Evolutionary conservation across 2,329 filamentous ascomycete species (phyloP).

Genomic region (Colletotrichum nymphaeae): DNA sequence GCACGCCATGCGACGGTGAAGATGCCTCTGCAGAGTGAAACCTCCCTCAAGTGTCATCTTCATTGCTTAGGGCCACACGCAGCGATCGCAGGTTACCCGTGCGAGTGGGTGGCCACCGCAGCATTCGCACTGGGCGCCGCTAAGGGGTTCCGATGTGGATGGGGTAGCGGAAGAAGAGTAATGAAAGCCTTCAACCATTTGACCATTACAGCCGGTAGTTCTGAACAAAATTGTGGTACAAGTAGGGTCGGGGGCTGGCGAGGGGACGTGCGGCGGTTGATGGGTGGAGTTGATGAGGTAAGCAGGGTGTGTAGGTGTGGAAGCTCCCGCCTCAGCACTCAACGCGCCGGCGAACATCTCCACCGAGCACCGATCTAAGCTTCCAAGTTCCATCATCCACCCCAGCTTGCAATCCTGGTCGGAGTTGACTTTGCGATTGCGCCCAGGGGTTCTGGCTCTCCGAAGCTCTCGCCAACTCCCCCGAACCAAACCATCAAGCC

Average conservation of each 20-base stretch:
- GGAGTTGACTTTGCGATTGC: not conserved
- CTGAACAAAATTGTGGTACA: fast-evolving
- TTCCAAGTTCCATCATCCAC: not conserved
- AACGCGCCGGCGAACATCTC: not conserved
- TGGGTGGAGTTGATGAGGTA: not conserved
- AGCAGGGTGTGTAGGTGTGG: not conserved
- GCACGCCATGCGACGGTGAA: conserved; percentile 77
- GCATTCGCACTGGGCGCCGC: conserved; percentile 77
- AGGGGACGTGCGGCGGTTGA: not conserved
- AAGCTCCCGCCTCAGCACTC: not conserved
- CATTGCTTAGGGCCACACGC: conserved; percentile 73
- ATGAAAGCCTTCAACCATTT: conserved; percentile 67
- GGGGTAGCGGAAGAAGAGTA: conserved; percentile 62
- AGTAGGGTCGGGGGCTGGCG: not conserved
- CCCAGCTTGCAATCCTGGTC: not conserved
- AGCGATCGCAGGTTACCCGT: conserved; percentile 75
- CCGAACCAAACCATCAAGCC: not conserved
- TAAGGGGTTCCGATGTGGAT: conserved; percentile 66
- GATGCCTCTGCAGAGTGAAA: conserved; percentile 78
- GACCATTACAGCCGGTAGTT: conserved; percentile 70
- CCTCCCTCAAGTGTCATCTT: conserved; percentile 77
- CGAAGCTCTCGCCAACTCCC: not conserved
- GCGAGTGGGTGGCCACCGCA: conserved; percentile 74
- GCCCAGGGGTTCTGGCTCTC: not conserved
- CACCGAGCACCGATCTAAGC: conserved; percentile 6